Evolutionary conservation across 805 yeast genomes (phyloP), one percentile per base, ranked within the genome.

Genomic region (Vanderwaltozyma polyspora): DNA sequence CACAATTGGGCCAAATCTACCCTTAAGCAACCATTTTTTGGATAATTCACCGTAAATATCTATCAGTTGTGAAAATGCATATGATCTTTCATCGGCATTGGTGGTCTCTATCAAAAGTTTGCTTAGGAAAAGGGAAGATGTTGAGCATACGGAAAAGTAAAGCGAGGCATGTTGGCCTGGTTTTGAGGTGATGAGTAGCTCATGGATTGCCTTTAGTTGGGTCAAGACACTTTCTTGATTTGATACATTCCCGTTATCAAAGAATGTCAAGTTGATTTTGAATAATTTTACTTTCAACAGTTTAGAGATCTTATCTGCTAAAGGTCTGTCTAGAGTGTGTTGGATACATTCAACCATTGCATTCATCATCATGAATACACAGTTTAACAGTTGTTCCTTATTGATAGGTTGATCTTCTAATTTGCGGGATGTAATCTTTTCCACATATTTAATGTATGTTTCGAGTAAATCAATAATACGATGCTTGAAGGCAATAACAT

Each of bases 401-500:
- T 25, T 25, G 1, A 30, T 14, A 8, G 22, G 38, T 3, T 24
- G 32, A 8, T 15, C 21, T 25, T 15, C 30, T 2, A 9, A 3
- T 30, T 25, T 19, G 17, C 28, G 25, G 32, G 36, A 32, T 12
- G 52, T 46, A 22, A 45, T 18, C 21, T 55, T 34, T 41, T 48
- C 31, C 67, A 68, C 48, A 68, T 68, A 23, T 42, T 68, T 71
- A 39, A 65, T 59, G 47, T 72, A 84, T 5, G 70, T 59, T 17
- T 83, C 93, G 16, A 89, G 50, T 49, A 89, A 63, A 47, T 87
- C 95, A 33, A 89, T 60, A 6, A 85, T 70, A 36, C 94, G 66
- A 44, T 71, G 73, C 51, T 89, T 89, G 61, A 87, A 80, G 33
- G 79, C 70, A 4, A 77, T 66, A 64, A 89, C 80, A 47, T 76